These are phyloP conservation scores for Fusarium sambucinum DNA, from an alignment of 2,329 filamentous ascomycete genomes.

Conservation along the genomic window DNA sequence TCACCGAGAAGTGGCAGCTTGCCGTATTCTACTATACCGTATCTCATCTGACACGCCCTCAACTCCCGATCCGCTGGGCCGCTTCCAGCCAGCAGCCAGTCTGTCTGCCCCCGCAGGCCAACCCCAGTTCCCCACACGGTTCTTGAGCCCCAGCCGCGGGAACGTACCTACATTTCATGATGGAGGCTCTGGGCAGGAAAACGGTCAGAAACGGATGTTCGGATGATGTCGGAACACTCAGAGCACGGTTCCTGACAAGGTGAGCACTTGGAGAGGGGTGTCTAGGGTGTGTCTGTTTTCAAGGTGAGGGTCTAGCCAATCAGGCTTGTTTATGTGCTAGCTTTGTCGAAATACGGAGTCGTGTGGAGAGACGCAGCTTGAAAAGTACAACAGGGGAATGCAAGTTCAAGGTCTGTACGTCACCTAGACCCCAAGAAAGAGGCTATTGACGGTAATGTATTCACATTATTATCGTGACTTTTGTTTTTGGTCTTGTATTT, in stretches of 20 bases:
- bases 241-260: conserved; percentile 12
- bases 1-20: conserved; percentile 20
- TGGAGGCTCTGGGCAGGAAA: conserved; percentile 42
- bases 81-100: conserved; percentile 27
- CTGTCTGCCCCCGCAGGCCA: conserved; percentile 24
- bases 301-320: conserved; percentile 36
- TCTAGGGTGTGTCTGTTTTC: conserved; percentile 19
- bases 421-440: conserved; percentile 37
- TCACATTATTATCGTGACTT: conserved; percentile 43
- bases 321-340: conserved; percentile 4
- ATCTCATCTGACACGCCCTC: conserved; percentile 16
- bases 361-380: conserved; percentile 29
- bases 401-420: conserved; percentile 37
- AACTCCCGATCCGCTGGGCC: conserved; percentile 47
- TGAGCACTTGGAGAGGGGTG: conserved; percentile 19
- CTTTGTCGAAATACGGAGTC: background rate
- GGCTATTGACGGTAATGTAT: conserved; percentile 39
- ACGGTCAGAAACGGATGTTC: conserved; percentile 41
- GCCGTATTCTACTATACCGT: background rate
- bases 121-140: conserved; percentile 37
- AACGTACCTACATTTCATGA: conserved; percentile 43
- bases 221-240: conserved; percentile 41
- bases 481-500: conserved; percentile 16
- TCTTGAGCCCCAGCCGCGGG: conserved; percentile 35
- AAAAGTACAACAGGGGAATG: conserved; percentile 10